phyloP scores from a whole-genome alignment of 768 basidiomycete species.

The Boletus huronensis region DNA sequence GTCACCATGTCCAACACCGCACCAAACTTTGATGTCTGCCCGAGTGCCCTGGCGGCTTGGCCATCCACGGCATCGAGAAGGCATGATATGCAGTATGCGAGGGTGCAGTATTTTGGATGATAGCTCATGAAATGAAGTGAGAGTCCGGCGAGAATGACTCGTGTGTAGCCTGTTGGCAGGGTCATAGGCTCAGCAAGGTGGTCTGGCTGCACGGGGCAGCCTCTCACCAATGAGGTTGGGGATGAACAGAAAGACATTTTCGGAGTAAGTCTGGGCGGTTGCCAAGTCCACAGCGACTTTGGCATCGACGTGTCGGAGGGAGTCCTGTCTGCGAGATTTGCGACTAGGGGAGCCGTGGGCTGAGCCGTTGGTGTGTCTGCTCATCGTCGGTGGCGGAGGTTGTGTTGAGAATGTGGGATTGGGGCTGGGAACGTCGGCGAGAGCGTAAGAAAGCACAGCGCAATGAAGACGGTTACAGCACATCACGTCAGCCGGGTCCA shows the following conservation, averaged over 20 bases:
- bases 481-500: conserved; percentile 21
- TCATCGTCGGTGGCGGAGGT: conserved; percentile 17
- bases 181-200: background rate
- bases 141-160: conserved; percentile 85
- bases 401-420: background rate
- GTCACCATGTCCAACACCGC: conserved; percentile 99
- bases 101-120: conserved; percentile 88
- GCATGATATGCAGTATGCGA: conserved; percentile 86
- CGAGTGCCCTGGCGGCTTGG: conserved; percentile 80
- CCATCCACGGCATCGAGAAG: conserved; percentile 95
- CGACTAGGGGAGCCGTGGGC: conserved; percentile 29
- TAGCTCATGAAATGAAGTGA: conserved; percentile 92
- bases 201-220: background rate
- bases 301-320: conserved; percentile 74
- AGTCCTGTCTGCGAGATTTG: conserved; percentile 43
- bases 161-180: conserved; percentile 67
- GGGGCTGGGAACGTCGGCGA: background rate
- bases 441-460: background rate
- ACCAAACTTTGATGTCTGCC: conserved; percentile 94
- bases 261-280: conserved; percentile 80
- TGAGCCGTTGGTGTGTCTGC: conserved; percentile 24
- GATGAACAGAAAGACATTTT: conserved; percentile 96
- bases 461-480: no score
- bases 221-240: conserved; percentile 91
- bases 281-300: conserved; percentile 86